A percentile compares a stretch with the other conserved stretches of the same genome.
phyloP scores from a whole-genome alignment of 768 basidiomycete species.

The Pleurotus citrinopileatus region DNA sequence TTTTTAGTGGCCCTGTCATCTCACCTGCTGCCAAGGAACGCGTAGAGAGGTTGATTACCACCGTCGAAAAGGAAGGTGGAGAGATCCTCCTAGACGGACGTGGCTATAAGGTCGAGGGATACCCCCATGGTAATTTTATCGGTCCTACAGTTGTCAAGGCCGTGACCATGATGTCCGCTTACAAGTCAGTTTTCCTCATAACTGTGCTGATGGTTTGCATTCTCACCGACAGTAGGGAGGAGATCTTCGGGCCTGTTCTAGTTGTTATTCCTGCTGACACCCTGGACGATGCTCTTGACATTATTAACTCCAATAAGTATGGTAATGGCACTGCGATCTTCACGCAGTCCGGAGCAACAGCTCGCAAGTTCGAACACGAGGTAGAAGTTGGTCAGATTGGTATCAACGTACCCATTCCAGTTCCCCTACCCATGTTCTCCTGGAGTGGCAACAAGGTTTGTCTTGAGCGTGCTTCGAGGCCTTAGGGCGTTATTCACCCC shows the following conservation, averaged over 20 bases:
- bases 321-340: conserved; percentile 96
- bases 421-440: conserved; percentile 91
- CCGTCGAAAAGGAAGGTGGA: conserved; percentile 78
- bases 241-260: conserved; percentile 94
- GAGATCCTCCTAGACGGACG: conserved; percentile 87
- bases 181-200: conserved; percentile 54
- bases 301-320: conserved; percentile 88
- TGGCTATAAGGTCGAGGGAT: conserved; percentile 59
- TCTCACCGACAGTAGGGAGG: conserved; percentile 53
- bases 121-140: conserved; percentile 90
- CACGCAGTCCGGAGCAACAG: conserved; percentile 94
- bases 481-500: conserved; percentile 2
- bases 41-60: conserved; percentile 71
- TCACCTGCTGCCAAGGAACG: conserved; percentile 81
- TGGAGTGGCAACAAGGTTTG: conserved; percentile 91
- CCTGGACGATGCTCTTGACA: conserved; percentile 84
- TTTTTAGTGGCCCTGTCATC: conserved; percentile 68
- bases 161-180: conserved; percentile 80
- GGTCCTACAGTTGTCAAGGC: conserved; percentile 91
- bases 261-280: conserved; percentile 75
- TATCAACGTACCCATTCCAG: conserved; percentile 90
- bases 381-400: conserved; percentile 93
- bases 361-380: conserved; percentile 85
- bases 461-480: background rate
- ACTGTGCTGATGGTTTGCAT: background rate